Evolutionary conservation across 108 stramenopile species (phyloP).

Genomic region (Fistulifera solaris): DNA sequence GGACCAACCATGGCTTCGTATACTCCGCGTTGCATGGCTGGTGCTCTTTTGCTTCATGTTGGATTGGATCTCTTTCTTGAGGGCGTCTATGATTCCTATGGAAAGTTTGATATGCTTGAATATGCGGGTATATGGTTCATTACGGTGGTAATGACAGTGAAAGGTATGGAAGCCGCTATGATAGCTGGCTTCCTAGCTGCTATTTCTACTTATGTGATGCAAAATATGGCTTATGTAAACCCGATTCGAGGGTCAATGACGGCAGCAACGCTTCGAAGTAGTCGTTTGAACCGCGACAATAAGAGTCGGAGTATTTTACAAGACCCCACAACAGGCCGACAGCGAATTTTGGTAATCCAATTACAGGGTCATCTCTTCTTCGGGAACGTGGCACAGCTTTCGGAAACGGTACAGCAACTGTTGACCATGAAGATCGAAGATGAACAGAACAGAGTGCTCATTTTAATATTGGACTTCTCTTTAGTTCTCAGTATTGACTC

Average conservation of each 20-base stretch:
- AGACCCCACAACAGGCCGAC: slow-evolving; percentile 27
- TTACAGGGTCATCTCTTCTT: slow-evolving; percentile 68
- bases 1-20: slow-evolving; percentile 48
- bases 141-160: slow-evolving; percentile 50
- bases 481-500: slow-evolving; percentile 61
- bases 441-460: slow-evolving; percentile 15
- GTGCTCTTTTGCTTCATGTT: slow-evolving; percentile 73
- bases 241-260: slow-evolving; percentile 60
- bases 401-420: slow-evolving; percentile 36
- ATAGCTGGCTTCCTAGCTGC: slow-evolving; percentile 54
- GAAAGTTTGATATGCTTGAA: slow-evolving; percentile 61
- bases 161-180: slow-evolving; percentile 65
- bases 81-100: slow-evolving; percentile 57
- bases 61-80: slow-evolving; percentile 79
- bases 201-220: slow-evolving; percentile 46
- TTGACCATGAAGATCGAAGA: slow-evolving; percentile 14
- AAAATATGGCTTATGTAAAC: slow-evolving; percentile 41
- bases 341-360: slow-evolving; percentile 46
- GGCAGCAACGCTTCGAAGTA: slow-evolving; percentile 50
- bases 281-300: slow-evolving; percentile 30
- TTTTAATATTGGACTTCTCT: slow-evolving; percentile 58
- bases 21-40: slow-evolving; percentile 79
- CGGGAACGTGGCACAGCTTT: slow-evolving; percentile 48
- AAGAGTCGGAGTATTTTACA: slow-evolving; percentile 40
- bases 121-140: slow-evolving; percentile 63